Conservation (phyloP, 768 basidiomycete genomes). For the Psilocybe tampanensis region DNA sequence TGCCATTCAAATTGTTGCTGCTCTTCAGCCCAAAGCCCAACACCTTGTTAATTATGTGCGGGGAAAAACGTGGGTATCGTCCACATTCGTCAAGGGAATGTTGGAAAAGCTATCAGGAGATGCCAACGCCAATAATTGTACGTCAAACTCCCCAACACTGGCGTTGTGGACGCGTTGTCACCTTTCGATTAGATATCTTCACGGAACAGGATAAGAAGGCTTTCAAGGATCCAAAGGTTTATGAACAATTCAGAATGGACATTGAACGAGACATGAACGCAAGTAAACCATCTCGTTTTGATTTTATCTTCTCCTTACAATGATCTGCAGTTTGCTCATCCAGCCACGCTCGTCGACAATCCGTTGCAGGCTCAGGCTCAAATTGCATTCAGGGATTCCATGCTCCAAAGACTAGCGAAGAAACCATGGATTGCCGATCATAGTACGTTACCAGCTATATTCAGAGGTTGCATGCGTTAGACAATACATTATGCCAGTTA, state of each 20-base stretch:
- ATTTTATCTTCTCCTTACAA: background rate
- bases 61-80: constrained; percentile 59
- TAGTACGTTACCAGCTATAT: constrained; percentile 29
- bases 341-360: constrained; percentile 42
- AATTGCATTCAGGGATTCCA: constrained; percentile 41
- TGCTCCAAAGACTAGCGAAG: constrained; percentile 52
- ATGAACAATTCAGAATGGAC: constrained; percentile 47
- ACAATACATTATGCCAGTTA: constrained; percentile 45
- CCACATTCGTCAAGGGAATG: constrained; percentile 43
- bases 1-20: constrained; percentile 61
- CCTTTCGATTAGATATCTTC: constrained; percentile 40
- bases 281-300: constrained; percentile 13
- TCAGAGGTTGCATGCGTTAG: background rate
- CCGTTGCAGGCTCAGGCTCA: constrained; percentile 38
- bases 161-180: background rate
- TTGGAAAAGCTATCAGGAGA: constrained; percentile 41
- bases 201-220: constrained; percentile 51
- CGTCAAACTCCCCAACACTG: background rate
- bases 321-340: constrained; percentile 35
- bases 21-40: constrained; percentile 53
- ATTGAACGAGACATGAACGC: constrained; percentile 56
- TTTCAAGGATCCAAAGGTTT: constrained; percentile 51
- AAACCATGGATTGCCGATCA: constrained; percentile 65
- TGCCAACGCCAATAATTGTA: constrained; percentile 46
- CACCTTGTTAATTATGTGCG: constrained; percentile 58